Evolutionary conservation across 805 yeast genomes (phyloP).

Genomic region (Metschnikowia arizonensis): DNA sequence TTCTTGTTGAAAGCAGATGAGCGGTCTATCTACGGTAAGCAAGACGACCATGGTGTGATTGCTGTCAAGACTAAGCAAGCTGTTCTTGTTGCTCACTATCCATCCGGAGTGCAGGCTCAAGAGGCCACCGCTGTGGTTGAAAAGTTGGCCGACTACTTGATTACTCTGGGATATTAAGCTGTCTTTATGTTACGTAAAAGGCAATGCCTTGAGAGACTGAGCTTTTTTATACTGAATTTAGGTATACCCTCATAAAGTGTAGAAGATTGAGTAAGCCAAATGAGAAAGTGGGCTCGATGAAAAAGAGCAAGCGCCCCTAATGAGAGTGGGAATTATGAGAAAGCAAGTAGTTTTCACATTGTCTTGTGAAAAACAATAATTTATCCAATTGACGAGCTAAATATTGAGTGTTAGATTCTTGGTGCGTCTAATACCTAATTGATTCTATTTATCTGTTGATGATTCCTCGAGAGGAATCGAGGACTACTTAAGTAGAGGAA

Average conservation of each 20-base stretch:
- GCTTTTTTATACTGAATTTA: slow-evolving; percentile 1
- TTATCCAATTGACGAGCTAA: not conserved
- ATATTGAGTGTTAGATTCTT: not conserved
- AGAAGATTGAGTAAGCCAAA: not conserved
- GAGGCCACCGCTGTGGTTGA: slow-evolving; percentile 94
- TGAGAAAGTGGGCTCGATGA: not conserved
- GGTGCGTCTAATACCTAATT: too few relatives aligned
- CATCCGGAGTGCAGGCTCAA: slow-evolving; percentile 85
- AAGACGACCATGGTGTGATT: slow-evolving; percentile 81
- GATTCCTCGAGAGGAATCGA: too few relatives aligned
- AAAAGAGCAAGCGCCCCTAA: too few relatives aligned
- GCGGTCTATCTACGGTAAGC: slow-evolving; percentile 89
- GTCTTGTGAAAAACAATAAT: not conserved
- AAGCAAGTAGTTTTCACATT: too few relatives aligned
- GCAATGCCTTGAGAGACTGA: not conserved
- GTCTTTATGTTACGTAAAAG: not conserved
- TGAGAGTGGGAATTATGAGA: too few relatives aligned
- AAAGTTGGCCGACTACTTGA: slow-evolving; percentile 91
- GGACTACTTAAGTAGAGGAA: too few relatives aligned
- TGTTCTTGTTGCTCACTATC: slow-evolving; percentile 89
- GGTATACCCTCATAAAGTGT: not conserved
- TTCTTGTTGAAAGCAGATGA: slow-evolving; percentile 86
- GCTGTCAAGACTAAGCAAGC: slow-evolving; percentile 94
- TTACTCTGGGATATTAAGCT: slow-evolving; percentile 73
- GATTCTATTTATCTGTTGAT: too few relatives aligned